These are phyloP conservation scores for Verticillium longisporum DNA, from an alignment of 2,329 filamentous ascomycete genomes.

Conservation along the genomic window DNA sequence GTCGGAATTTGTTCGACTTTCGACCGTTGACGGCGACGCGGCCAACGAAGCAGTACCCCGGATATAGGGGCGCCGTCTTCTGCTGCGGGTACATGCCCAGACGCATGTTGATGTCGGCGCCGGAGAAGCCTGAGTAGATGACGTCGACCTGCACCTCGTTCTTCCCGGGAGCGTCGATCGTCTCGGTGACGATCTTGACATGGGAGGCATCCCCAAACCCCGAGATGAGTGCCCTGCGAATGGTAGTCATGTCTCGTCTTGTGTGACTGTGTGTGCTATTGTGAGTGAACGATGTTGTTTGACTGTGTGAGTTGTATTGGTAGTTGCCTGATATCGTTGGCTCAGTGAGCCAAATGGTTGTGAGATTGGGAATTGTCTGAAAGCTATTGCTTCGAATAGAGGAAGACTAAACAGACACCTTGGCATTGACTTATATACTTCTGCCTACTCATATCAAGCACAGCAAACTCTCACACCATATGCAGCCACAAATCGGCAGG, in stretches of 20 bases:
- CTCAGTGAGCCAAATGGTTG: too few species aligned
- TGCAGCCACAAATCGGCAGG: too few species aligned
- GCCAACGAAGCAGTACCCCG: conserved; percentile 41
- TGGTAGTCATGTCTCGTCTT: conserved; percentile 11
- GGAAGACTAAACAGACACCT: too few species aligned
- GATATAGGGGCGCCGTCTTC: conserved; percentile 36
- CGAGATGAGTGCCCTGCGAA: conserved; percentile 38
- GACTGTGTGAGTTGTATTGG: too few species aligned
- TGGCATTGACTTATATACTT: too few species aligned
- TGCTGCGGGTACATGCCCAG: conserved; percentile 39
- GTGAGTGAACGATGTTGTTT: neutral
- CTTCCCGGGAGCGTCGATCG: conserved; percentile 29
- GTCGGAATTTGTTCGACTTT: conserved; percentile 20
- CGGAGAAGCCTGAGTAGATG: conserved; percentile 39
- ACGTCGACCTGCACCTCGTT: conserved; percentile 39
- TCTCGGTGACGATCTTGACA: conserved; percentile 23
- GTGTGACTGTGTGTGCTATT: neutral
- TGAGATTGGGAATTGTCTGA: too few species aligned
- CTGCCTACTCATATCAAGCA: too few species aligned
- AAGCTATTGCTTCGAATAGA: too few species aligned
- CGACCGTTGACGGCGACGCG: conserved; percentile 29
- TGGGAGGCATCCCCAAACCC: conserved; percentile 31
- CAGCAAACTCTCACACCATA: too few species aligned
- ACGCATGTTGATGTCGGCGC: conserved; percentile 42
- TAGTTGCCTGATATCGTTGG: too few species aligned